Evolutionary conservation across 495 filamentous ascomycete species (phyloP).

Genomic region (Xylaria castorea): DNA sequence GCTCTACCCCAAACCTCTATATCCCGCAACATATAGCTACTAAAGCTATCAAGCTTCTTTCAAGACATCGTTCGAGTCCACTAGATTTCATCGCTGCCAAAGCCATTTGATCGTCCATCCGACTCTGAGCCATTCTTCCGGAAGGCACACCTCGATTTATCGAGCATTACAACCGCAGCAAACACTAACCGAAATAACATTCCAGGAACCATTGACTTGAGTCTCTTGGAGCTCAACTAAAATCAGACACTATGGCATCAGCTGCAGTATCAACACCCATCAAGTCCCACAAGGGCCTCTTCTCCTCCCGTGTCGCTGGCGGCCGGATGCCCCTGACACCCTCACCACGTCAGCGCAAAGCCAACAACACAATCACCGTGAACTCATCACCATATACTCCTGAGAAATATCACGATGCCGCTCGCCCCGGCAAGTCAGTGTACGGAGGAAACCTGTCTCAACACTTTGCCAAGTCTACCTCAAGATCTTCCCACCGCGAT

Average conservation of each 20-base stretch:
- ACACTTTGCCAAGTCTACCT: conserved; percentile 72
- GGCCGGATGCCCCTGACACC: conserved; percentile 94
- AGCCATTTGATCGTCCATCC: conserved; percentile 56
- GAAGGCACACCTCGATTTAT: conserved; percentile 56
- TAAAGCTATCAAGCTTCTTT: conserved; percentile 37
- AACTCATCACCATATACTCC: conserved; percentile 81
- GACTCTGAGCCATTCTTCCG: conserved; percentile 45
- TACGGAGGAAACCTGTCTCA: conserved; percentile 75
- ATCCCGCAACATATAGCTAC: conserved; percentile 34
- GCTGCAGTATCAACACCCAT: conserved; percentile 87
- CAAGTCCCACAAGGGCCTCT: conserved; percentile 91
- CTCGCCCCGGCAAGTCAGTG: conserved; percentile 66
- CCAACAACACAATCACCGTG: conserved; percentile 52
- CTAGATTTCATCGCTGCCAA: conserved; percentile 51
- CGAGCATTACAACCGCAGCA: conserved; percentile 55
- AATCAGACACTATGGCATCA: conserved; percentile 75
- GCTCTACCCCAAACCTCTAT: conserved; percentile 35
- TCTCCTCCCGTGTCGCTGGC: conserved; percentile 90
- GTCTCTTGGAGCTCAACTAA: conserved; percentile 62
- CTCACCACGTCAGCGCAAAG: conserved; percentile 70
- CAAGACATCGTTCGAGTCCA: conserved; percentile 44
- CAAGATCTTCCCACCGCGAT: conserved; percentile 68
- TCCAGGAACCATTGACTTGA: conserved; percentile 71
- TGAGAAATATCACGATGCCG: conserved; percentile 64
- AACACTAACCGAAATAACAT: conserved; percentile 52